Conservation (phyloP, 352 stramenopile genomes). For the Phytophthora pisi region DNA sequence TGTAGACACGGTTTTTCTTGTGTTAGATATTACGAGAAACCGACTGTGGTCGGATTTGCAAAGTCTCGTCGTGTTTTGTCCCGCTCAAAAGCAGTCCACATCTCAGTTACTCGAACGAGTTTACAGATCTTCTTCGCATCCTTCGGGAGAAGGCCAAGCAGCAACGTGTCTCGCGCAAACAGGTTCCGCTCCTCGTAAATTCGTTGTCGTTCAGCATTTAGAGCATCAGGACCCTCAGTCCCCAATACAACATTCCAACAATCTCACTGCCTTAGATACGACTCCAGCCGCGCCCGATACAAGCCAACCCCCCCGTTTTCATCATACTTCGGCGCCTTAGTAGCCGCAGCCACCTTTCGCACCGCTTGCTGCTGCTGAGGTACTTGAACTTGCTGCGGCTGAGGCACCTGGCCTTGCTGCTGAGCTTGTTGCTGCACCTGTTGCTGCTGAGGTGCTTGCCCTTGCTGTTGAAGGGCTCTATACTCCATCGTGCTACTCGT, state of each 20-base stretch:
- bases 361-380: not conserved
- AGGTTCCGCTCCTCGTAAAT: not conserved
- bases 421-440: not conserved
- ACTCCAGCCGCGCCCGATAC: not conserved
- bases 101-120: not conserved
- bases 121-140: not conserved
- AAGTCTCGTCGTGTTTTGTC: not conserved
- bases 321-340: not conserved
- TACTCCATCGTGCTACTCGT: not conserved
- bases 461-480: not conserved
- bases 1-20: no score
- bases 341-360: not conserved
- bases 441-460: no score
- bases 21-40: no score
- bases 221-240: not conserved
- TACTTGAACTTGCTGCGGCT: not conserved
- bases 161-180: not conserved
- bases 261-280: not conserved
- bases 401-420: not conserved
- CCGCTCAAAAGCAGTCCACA: not conserved
- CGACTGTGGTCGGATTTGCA: no score
- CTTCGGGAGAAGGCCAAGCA: not conserved
- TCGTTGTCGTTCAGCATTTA: not conserved
- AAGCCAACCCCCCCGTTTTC: not conserved
- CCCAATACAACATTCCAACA: not conserved